Base-by-base conservation (phyloP, 2,329 filamentous ascomycete genomes). In the Lasiodiplodia citricola region DNA sequence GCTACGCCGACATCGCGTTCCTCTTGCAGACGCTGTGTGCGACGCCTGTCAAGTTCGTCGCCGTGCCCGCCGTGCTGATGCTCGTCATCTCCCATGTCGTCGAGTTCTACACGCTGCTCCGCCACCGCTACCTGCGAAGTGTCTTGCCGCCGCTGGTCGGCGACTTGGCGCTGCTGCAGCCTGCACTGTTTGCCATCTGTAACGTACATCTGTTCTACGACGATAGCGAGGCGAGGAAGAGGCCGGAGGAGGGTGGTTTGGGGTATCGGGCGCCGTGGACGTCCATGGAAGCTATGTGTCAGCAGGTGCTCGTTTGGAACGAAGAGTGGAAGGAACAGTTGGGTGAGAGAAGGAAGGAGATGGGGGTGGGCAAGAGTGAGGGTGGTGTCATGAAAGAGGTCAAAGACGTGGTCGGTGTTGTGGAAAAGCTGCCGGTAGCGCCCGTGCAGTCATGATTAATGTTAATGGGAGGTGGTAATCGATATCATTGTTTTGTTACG, bases 221-320 rank as follows among this genome's bases (percentile, higher is more conserved):
- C 47, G 81, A 83, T 67, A 72, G 71, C 13, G 72, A 75, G 56
- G 83, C 83, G 6, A 75, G 77, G 41, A 44, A 57, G 52, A 55
- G 23, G 2, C 67, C 58, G 14, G 51, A 44, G 7, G 67, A 68
- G 10, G 83, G 83, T 0, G 83, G 83, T 0, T 70, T 85, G 35
- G 83, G 81, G 13, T 84, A 84, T 62, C 67, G 66, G 58, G 77
- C 74, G 3, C 75, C 75, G 8, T 80, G 76, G 56, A 81, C 74
- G 13, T 81, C 79, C 4, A 69, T 85, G 25, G 81, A 84, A 71
- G 83, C 82, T 0, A 72, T 84, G 57, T 63, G 58, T 18, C n/a
- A 25, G n/a, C 67, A 68, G 38, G 47, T 84, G 13, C 71, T 73
- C 5, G 76, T 80, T 13, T 84, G 80, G 80, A 85, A 86, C 68